phyloP scores from a whole-genome alignment of 202 grass and related monocot species.

The Schoenoplectus tabernaemontani region DNA sequence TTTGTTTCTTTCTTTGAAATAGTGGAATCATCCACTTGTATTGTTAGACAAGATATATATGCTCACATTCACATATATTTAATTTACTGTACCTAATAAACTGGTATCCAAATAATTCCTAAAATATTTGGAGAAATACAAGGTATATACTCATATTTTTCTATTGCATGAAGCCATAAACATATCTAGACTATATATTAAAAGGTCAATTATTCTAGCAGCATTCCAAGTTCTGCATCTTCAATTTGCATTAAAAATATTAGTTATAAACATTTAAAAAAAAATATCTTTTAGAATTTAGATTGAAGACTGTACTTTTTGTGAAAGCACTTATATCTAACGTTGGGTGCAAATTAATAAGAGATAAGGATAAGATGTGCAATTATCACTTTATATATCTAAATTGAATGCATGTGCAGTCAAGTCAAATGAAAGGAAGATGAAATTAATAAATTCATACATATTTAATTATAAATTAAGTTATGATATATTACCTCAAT shows the following conservation, averaged over 20 bases:
- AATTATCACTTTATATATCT: too few relatives aligned
- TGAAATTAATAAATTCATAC: neutral
- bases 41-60: neutral
- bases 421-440: neutral
- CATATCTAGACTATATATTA: neutral
- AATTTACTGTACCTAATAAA: neutral
- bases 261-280: too few relatives aligned
- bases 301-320: too few relatives aligned
- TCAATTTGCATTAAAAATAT: too few relatives aligned
- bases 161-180: neutral
- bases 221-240: too few relatives aligned
- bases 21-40: neutral
- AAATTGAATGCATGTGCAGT: neutral
- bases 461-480: neutral
- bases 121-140: neutral
- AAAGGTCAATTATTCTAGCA: too few relatives aligned
- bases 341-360: too few relatives aligned
- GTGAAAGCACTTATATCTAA: too few relatives aligned
- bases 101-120: neutral
- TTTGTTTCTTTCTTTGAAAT: neutral
- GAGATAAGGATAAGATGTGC: too few relatives aligned
- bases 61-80: neutral
- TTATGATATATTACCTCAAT: conserved; percentile 51
- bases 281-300: too few relatives aligned
- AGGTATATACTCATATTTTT: neutral